Base-by-base conservation (phyloP, 1,284 basidiomycete species). In the Trametes polyzona region DNA sequence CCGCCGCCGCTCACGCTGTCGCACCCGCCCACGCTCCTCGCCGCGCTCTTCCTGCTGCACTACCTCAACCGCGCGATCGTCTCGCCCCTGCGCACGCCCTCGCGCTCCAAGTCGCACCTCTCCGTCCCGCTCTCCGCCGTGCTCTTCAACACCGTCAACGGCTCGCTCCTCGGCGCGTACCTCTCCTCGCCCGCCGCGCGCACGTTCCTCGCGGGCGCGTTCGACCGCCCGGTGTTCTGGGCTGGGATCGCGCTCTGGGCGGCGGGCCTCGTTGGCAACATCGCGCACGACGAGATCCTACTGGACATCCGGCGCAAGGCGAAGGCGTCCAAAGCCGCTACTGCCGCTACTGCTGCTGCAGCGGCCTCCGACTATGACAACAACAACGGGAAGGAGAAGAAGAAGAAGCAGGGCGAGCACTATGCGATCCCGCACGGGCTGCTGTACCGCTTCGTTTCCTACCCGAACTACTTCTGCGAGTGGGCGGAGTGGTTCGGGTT, bases 401-500 rank as follows among this genome's bases (percentile, higher is more conserved):
- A 57, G 39, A 56, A 66, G 67, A 61, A 68, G n/a, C n/a, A n/a
- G 41, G 62, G 72, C 42, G 74, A 76, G 55, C 79, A 88, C 72
- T 97, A 97, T 70, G 85, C 85, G 4, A 88, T 97, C 59, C 95
- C 95, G 0, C 79, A 86, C 50, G 95, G 94, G 0, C 85, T 86
- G 4, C 76, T 96, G 29, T 97, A 92, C 77, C 68, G 73, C 46
- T 86, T 82, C 69, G 79, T 97, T 63, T 93, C 93, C n/a, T 96
- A 88, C 73, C 95, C 95, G 1, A 95, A 97, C 74, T 97, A 97
- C 73, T 77, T 95, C 47, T 94, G 90, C 74, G 95, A 96, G 73
- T 97, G 92, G 92, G 65, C 88, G 51, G 93, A 95, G 73, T 95
- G 92, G 92, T 67, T 84, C 9, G 90, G 87, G 9, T 94, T 87